Conservation (phyloP, 805 yeast genomes). For the Candida peoriensis region DNA sequence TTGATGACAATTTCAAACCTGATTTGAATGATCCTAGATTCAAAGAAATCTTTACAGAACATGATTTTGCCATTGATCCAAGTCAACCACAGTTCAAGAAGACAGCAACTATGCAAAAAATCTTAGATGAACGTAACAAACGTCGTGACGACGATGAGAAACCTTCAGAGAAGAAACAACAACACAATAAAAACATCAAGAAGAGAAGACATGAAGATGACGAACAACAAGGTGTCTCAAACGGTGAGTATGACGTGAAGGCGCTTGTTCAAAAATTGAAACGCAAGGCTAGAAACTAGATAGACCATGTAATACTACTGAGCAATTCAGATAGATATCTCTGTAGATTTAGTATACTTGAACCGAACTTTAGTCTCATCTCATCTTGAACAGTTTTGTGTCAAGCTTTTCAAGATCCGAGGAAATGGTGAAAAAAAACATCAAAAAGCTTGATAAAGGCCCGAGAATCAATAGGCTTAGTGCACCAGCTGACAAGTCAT, state of each 20-base stretch:
- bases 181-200: slow-evolving; percentile 11
- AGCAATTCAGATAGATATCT: no score
- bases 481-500: no score
- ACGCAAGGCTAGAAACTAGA: slow-evolving; percentile 5
- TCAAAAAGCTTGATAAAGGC: no score
- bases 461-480: no score
- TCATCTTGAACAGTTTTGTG: no score
- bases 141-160: slow-evolving; percentile 28
- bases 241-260: slow-evolving; percentile 3
- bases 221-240: not conserved
- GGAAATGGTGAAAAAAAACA: no score
- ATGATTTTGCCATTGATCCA: slow-evolving; percentile 92
- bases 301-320: no score
- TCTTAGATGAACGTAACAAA: slow-evolving; percentile 70
- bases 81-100: slow-evolving; percentile 85
- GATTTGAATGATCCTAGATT: slow-evolving; percentile 84
- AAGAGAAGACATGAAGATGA: slow-evolving; percentile 9
- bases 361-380: no score
- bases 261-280: slow-evolving; percentile 8
- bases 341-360: no score
- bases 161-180: not conserved
- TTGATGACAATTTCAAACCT: slow-evolving; percentile 54
- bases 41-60: slow-evolving; percentile 74
- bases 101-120: slow-evolving; percentile 80
- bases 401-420: no score